A percentile compares a stretch with the other conserved stretches of the same genome.
Conservation (phyloP, 805 yeast genomes). For the Saccharomycopsis fermentans region DNA sequence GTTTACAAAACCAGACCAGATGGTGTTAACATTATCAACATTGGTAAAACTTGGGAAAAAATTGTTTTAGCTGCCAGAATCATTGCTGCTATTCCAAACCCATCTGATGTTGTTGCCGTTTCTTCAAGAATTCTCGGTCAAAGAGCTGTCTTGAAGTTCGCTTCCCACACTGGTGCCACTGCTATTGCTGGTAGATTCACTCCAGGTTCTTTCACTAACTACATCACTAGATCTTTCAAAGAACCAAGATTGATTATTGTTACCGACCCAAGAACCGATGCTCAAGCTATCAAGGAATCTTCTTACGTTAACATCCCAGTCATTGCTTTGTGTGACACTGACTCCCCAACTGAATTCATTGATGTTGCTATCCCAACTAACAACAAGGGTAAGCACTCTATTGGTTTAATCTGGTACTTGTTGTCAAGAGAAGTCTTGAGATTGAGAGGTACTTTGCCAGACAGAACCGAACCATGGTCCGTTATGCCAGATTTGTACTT, state of each 20-base stretch:
- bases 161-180: conserved; percentile 99
- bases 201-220: conserved; percentile 99
- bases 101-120: conserved; percentile 96
- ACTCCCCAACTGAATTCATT: conserved; percentile 97
- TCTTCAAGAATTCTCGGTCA: conserved; percentile 99
- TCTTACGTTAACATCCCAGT: conserved; percentile 99
- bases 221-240: conserved; percentile 99
- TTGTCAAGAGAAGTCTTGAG: conserved; percentile 98
- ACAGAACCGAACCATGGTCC: conserved; percentile 96
- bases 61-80: conserved; percentile 98
- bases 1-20: conserved; percentile 98
- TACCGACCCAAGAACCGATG: conserved; percentile 99
- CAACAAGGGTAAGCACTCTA: conserved; percentile 99
- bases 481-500: conserved; percentile 99
- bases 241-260: conserved; percentile 99
- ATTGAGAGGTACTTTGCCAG: conserved; percentile 94
- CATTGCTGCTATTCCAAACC: conserved; percentile 98
- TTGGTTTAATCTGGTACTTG: conserved; percentile 99
- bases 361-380: conserved; percentile 99
- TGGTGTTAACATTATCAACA: conserved; percentile 97
- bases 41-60: conserved; percentile 99
- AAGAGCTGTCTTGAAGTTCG: conserved; percentile 99
- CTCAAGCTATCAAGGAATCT: conserved; percentile 99
- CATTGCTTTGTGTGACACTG: conserved; percentile 97
- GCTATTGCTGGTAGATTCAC: conserved; percentile 99